phyloP scores from a whole-genome alignment of 192 early-diverging fungal genomes.

The Linnemannia schmuckeri region DNA sequence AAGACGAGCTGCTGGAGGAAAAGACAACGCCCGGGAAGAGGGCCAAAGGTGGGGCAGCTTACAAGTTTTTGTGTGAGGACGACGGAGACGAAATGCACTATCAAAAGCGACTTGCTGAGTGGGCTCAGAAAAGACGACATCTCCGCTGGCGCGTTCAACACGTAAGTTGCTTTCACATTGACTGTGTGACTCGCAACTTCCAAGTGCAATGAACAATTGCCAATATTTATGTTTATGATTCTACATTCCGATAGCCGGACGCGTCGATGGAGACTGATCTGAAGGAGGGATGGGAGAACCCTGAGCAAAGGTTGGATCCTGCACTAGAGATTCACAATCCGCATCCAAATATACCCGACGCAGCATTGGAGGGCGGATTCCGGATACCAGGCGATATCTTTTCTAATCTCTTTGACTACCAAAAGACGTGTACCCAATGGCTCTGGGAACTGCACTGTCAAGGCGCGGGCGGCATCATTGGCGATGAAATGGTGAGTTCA shows the following conservation, averaged over 20 bases:
- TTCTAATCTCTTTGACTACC: conserved; percentile 88
- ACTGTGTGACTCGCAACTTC: neutral
- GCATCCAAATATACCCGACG: conserved; percentile 66
- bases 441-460: conserved; percentile 90
- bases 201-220: neutral
- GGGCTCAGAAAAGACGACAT: conserved; percentile 65
- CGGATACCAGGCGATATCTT: conserved; percentile 88
- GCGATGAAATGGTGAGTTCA: conserved; percentile 88
- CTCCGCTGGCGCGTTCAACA: conserved; percentile 42
- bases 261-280: conserved; percentile 37
- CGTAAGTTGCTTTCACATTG: conserved; percentile 1
- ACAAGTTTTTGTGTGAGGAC: conserved; percentile 50
- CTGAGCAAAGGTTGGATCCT: conserved; percentile 52
- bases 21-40: conserved; percentile 4
- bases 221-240: neutral
- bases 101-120: conserved; percentile 63
- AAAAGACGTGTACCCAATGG: conserved; percentile 89
- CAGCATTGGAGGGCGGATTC: conserved; percentile 62
- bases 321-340: conserved; percentile 65
- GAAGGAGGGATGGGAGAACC: conserved; percentile 36
- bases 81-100: conserved; percentile 64
- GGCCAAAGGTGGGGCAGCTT: conserved; percentile 27
- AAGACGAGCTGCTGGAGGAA: neutral
- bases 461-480: conserved; percentile 90
- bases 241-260: conserved; percentile 14